These are phyloP conservation scores for Dioszegia crocea DNA, from an alignment of 768 basidiomycete species.

Conservation along the genomic window DNA sequence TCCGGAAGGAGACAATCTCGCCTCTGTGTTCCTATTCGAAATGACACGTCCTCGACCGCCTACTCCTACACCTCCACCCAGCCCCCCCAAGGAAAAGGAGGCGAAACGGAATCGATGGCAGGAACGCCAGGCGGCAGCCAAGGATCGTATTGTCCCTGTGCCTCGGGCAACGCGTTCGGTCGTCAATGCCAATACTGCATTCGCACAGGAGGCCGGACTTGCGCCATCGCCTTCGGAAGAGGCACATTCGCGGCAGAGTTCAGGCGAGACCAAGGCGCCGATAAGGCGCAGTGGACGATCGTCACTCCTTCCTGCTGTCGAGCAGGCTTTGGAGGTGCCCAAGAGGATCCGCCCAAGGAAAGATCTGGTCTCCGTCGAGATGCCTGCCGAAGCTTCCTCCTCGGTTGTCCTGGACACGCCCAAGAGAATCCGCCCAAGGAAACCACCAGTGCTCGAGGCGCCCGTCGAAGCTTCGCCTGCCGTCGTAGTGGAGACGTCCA, in stretches of 20 bases:
- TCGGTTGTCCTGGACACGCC: no score
- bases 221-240: constrained; percentile 4
- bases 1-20: constrained; percentile 56
- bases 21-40: constrained; percentile 66
- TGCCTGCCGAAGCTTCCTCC: no score
- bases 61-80: constrained; percentile 56
- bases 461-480: no score
- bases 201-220: constrained; percentile 31
- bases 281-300: neutral
- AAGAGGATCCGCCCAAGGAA: no score
- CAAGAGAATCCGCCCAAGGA: neutral
- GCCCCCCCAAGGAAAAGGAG: constrained; percentile 2
- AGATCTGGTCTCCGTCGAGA: neutral
- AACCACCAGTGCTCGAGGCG: neutral
- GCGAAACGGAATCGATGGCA: constrained; percentile 26
- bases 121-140: constrained; percentile 21
- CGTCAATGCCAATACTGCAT: constrained; percentile 21
- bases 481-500: neutral
- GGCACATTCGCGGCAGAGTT: constrained; percentile 3
- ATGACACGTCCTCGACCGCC: constrained; percentile 62
- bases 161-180: constrained; percentile 27
- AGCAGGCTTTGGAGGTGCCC: neutral
- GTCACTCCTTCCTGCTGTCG: neutral
- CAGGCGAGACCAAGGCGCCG: neutral
- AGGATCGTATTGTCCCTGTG: constrained; percentile 12